Evolutionary conservation across 1,139 yeast genomes (phyloP).

Genomic region (Suhomyces wounanorum): DNA sequence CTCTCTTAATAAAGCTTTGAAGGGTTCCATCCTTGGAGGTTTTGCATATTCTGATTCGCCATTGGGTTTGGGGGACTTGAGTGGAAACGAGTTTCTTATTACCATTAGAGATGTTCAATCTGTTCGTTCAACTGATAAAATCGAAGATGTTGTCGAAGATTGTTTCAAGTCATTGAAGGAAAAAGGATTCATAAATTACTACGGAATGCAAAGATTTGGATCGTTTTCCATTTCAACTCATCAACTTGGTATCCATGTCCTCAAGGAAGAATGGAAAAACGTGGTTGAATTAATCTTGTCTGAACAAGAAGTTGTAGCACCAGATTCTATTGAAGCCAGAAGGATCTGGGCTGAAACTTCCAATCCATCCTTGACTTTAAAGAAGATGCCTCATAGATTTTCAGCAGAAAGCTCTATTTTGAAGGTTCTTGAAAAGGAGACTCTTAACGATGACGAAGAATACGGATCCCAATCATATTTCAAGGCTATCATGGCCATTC

Average conservation of each 20-base stretch:
- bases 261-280: slow-evolving; percentile 73
- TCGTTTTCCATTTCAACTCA: slow-evolving; percentile 93
- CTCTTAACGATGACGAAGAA: slow-evolving; percentile 46
- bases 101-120: slow-evolving; percentile 72
- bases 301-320: slow-evolving; percentile 81
- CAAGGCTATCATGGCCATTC: slow-evolving; percentile 86
- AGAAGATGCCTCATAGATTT: slow-evolving; percentile 82
- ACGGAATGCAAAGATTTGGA: slow-evolving; percentile 97
- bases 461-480: slow-evolving; percentile 58
- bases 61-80: slow-evolving; percentile 75
- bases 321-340: slow-evolving; percentile 82
- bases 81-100: slow-evolving; percentile 85
- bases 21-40: slow-evolving; percentile 76
- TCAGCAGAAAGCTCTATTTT: slow-evolving; percentile 81
- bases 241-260: slow-evolving; percentile 70
- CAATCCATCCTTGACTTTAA: slow-evolving; percentile 65
- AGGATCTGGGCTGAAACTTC: slow-evolving; percentile 75
- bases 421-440: slow-evolving; percentile 52
- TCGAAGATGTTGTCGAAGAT: slow-evolving; percentile 46
- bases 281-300: slow-evolving; percentile 79
- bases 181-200: slow-evolving; percentile 87
- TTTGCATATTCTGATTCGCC: slow-evolving; percentile 66
- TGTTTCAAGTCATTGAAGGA: slow-evolving; percentile 61
- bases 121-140: slow-evolving; percentile 28
- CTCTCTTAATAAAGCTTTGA: slow-evolving; percentile 70